phyloP scores from a whole-genome alignment of 176 grass and related monocot genomes.

The Alloteropsis semialata region DNA sequence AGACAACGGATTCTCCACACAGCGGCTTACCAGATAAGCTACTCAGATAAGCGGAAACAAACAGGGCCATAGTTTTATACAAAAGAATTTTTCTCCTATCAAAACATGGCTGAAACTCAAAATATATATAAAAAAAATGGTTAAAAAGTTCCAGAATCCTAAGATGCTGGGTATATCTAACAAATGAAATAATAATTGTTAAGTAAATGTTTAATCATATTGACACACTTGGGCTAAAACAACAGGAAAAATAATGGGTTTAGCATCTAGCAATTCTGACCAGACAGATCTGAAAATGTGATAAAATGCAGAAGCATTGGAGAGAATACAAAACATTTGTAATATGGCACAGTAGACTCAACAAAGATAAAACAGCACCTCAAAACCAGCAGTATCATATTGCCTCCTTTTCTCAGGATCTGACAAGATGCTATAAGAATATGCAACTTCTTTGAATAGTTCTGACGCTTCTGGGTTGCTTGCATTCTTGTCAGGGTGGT shows the following conservation, averaged over 20 bases:
- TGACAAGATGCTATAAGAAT: constrained; percentile 98
- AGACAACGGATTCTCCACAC: too few species aligned
- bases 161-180: not conserved
- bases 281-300: constrained; percentile 1
- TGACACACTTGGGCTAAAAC: not conserved
- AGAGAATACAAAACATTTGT: not conserved
- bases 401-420: constrained; percentile 98
- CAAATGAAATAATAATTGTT: not conserved
- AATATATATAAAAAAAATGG: not conserved
- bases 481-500: constrained; percentile 93
- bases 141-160: not conserved
- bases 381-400: constrained; percentile 96
- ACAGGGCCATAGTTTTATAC: not conserved
- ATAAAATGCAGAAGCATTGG: constrained; percentile 11
- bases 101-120: not conserved
- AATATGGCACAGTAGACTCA: constrained; percentile 2
- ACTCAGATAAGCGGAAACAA: too few species aligned
- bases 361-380: constrained; percentile 46
- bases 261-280: not conserved
- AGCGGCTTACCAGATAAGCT: too few species aligned
- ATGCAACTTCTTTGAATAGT: constrained; percentile 99
- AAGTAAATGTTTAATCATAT: constrained; percentile 8
- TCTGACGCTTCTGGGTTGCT: constrained; percentile 98
- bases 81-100: not conserved
- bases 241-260: not conserved